These are phyloP conservation scores for Marvania coccoides DNA, from an alignment of 139 green algal species.

Conservation along the genomic window DNA sequence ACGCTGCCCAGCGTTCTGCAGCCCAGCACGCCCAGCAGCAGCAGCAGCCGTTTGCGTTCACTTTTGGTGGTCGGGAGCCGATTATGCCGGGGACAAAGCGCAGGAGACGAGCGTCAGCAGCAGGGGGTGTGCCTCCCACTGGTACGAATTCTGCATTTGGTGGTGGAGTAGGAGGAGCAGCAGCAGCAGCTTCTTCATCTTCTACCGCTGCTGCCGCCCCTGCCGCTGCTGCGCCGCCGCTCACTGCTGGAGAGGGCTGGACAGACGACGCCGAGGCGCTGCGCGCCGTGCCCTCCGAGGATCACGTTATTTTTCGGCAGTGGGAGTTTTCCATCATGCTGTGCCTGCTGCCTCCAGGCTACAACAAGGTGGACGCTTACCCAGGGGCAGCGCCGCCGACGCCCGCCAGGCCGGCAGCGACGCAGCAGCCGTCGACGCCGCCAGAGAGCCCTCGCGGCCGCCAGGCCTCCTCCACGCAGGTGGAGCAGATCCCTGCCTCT, in stretches of 20 bases:
- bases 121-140: background rate
- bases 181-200: background rate
- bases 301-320: slow-evolving; percentile 33
- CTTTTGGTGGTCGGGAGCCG: background rate
- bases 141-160: no score
- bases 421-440: background rate
- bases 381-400: background rate
- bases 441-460: background rate
- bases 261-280: background rate
- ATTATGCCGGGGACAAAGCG: background rate
- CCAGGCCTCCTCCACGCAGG: no score
- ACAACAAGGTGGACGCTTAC: background rate
- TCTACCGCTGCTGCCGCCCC: background rate
- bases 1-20: background rate
- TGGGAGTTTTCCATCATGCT: slow-evolving; percentile 30
- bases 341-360: slow-evolving; percentile 24
- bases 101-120: background rate
- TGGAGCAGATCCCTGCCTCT: background rate
- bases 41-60: background rate
- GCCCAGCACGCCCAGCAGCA: background rate
- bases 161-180: background rate
- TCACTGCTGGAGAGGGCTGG: background rate
- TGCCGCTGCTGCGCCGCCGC: background rate
- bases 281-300: background rate
- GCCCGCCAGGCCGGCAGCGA: background rate